Evolutionary conservation across 169 alveolate genomes (phyloP).

Genomic region (Miamiensis avidus): DNA sequence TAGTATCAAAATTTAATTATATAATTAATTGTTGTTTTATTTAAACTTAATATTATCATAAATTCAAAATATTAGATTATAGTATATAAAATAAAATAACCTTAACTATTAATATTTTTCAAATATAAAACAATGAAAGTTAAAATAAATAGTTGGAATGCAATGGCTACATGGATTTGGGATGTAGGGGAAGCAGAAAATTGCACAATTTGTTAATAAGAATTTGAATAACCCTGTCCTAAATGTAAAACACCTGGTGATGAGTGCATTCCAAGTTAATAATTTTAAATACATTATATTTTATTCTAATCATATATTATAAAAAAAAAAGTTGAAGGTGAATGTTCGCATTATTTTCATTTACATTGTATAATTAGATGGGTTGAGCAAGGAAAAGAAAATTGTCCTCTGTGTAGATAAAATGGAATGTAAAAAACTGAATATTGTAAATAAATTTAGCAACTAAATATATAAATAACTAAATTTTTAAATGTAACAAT

Average conservation of each 20-base stretch:
- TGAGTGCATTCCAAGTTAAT: constrained; percentile 41
- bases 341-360: constrained; percentile 47
- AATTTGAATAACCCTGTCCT: constrained; percentile 50
- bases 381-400: constrained; percentile 42
- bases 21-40: too few species aligned
- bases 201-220: constrained; percentile 44
- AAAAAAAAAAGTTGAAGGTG: constrained; percentile 26
- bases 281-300: background rate
- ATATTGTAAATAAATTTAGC: too few species aligned
- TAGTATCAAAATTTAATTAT: too few species aligned
- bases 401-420: constrained; percentile 45
- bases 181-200: constrained; percentile 29
- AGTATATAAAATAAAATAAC: background rate
- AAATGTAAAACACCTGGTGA: constrained; percentile 48
- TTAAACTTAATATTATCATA: too few species aligned
- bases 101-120: too few species aligned
- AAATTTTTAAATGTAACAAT: too few species aligned
- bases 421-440: constrained; percentile 44
- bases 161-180: constrained; percentile 54
- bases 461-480: too few species aligned
- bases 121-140: constrained; percentile 29
- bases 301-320: background rate
- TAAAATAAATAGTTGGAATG: constrained; percentile 44
- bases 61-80: too few species aligned
- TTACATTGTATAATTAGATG: constrained; percentile 48